phyloP scores from a whole-genome alignment of 78 protist species.

The Dictyostelium purpureum region DNA sequence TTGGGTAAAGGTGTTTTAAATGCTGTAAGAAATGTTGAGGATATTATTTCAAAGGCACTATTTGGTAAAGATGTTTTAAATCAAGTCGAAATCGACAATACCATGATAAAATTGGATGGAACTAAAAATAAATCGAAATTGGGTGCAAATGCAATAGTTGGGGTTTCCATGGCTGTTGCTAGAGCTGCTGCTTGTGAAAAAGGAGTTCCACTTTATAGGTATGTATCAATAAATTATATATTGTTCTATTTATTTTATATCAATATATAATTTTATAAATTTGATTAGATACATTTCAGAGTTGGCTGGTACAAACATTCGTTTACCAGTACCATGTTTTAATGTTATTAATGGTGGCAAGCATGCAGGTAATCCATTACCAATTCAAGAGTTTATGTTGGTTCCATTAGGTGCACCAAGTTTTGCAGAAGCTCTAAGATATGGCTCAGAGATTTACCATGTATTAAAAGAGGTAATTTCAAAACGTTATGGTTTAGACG shows the following conservation, averaged over 20 bases:
- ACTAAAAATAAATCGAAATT: conserved; percentile 94
- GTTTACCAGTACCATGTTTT: conserved; percentile 97
- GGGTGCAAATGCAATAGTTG: conserved; percentile 99
- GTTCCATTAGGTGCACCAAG: conserved; percentile 93
- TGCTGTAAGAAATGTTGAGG: conserved; percentile 87
- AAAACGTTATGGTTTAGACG: conserved; percentile 85
- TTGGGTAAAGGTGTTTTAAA: conserved; percentile 96
- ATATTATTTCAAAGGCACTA: conserved; percentile 91
- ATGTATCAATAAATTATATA: conserved; percentile 69
- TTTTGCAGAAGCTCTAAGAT: conserved; percentile 95
- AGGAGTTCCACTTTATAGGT: conserved; percentile 94
- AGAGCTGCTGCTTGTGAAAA: conserved; percentile 96
- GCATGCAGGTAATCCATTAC: conserved; percentile 98
- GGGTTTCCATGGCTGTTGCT: conserved; percentile 97
- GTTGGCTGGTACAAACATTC: conserved; percentile 70
- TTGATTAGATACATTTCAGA: conserved; percentile 78
- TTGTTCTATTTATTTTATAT: no score
- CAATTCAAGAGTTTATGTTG: conserved; percentile 98
- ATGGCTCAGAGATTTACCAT: conserved; percentile 98
- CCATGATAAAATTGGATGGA: conserved; percentile 95
- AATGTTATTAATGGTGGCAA: conserved; percentile 99
- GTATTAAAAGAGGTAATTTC: conserved; percentile 91
- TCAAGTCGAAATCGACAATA: conserved; percentile 93
- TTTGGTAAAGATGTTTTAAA: conserved; percentile 88
- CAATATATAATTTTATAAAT: no score